A percentile compares a stretch with the other conserved stretches of the same genome.
phyloP scores from a whole-genome alignment of 257 asterid species.

The Solanum pimpinellifolium region DNA sequence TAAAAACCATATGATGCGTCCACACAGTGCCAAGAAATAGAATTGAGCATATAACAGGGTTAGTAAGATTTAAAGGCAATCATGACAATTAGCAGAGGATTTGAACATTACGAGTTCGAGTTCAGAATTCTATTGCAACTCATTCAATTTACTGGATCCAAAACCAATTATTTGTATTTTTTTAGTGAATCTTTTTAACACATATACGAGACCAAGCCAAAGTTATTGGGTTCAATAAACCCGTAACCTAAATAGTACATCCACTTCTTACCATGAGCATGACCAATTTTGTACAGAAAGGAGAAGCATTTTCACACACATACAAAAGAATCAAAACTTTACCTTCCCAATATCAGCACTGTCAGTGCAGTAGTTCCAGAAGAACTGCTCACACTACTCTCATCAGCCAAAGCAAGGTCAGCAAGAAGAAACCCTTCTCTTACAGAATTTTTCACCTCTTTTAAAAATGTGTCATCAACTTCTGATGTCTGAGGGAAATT shows the following conservation, averaged over 20 bases:
- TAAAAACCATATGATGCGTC: neutral
- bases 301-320: slow-evolving; percentile 4
- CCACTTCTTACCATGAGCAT: neutral
- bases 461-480: slow-evolving; percentile 29
- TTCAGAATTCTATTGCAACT: neutral
- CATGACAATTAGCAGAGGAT: neutral
- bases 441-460: slow-evolving; percentile 18
- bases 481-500: slow-evolving; percentile 41
- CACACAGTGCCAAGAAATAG: slow-evolving; percentile 25
- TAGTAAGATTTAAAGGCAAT: neutral
- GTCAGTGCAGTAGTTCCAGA: slow-evolving; percentile 76
- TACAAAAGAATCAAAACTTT: slow-evolving; percentile 7
- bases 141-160: neutral
- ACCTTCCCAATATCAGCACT: slow-evolving; percentile 61
- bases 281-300: neutral
- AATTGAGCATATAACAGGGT: neutral
- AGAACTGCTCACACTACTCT: slow-evolving; percentile 35
- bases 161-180: neutral
- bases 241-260: neutral
- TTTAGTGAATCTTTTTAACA: neutral
- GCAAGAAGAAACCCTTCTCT: slow-evolving; percentile 51
- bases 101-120: neutral
- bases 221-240: neutral
- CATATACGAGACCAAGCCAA: neutral
- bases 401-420: slow-evolving; percentile 61